Evolutionary conservation across 2,329 filamentous ascomycete genomes (phyloP).

Genomic region (Ophiocordyceps unilateralis): DNA sequence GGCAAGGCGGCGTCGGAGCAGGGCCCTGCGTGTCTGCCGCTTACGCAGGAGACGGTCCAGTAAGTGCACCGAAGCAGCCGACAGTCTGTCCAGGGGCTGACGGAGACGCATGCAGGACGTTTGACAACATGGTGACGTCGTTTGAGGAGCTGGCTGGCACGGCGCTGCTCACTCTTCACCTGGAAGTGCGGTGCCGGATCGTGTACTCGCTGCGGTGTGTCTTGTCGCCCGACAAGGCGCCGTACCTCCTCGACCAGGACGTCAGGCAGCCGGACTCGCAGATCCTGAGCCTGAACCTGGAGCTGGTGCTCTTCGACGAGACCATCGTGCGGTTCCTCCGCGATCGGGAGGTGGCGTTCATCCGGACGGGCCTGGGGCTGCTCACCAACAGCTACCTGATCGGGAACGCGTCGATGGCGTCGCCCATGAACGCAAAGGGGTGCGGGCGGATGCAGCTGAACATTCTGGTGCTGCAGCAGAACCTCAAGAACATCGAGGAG

Average conservation of each 20-base stretch:
- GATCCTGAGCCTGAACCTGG: slow-evolving; percentile 68
- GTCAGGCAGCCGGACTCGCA: slow-evolving; percentile 63
- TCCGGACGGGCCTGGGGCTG: slow-evolving; percentile 57
- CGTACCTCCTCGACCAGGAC: slow-evolving; percentile 51
- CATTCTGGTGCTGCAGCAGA: slow-evolving; percentile 87
- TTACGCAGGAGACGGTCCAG: slow-evolving; percentile 71
- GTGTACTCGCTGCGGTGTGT: slow-evolving; percentile 57
- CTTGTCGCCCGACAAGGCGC: slow-evolving; percentile 40
- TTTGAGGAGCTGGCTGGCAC: slow-evolving; percentile 67
- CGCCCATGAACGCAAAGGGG: slow-evolving; percentile 70
- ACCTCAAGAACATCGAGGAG: slow-evolving; percentile 80
- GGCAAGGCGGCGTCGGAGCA: slow-evolving; percentile 40
- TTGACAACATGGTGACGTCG: slow-evolving; percentile 72
- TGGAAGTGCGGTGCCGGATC: slow-evolving; percentile 75
- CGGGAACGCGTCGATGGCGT: slow-evolving; percentile 49
- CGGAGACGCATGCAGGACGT: slow-evolving; percentile 34
- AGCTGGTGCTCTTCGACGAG: slow-evolving; percentile 77
- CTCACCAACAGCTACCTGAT: slow-evolving; percentile 71
- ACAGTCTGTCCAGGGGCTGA: neutral
- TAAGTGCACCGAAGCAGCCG: slow-evolving; percentile 24
- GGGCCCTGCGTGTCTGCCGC: slow-evolving; percentile 62
- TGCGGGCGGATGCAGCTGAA: slow-evolving; percentile 84
- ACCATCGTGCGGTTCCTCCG: slow-evolving; percentile 59
- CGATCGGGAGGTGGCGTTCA: slow-evolving; percentile 51
- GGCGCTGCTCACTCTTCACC: slow-evolving; percentile 69